Evolutionary conservation across 345 rosid species (phyloP), one percentile per base, ranked within the genome.

Genomic region (Hibiscus tridactylites): DNA sequence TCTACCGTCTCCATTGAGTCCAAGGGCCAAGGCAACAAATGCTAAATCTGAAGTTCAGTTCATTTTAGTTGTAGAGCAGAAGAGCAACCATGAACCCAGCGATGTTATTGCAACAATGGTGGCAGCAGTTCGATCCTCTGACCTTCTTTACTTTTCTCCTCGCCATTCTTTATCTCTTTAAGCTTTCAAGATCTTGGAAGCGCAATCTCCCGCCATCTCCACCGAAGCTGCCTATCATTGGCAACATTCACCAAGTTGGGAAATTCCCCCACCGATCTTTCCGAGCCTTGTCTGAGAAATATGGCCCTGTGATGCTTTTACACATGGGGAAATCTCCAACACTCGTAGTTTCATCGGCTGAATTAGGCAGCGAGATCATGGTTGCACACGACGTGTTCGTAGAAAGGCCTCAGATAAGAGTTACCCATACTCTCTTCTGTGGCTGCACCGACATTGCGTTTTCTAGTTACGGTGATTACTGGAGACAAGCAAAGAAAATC

Each of bases 401-500:
- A 1, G 72, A 53, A n/a, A 69, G 72, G 47, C 61, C 61, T 69
- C 72, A 13, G 31, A 69, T 19, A 69, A 69, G 46, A 21, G 72
- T 31, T 11, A 44, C 1, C 4, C 3, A 52, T 5, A 69, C 61
- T 9, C 61, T 69, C 54, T 65, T 65, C 17, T 65, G 17, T 13
- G 56, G 56, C 1, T 65, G 70, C 44, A 74, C 58, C 3, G 75
- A 68, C 44, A 47, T 78, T 11, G 68, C 16, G 0, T 80, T 78
- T 24, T 11, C 60, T 0, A 76, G 78, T 3, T 74, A 83, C 0
- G 76, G 82, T 11, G 73, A 71, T 0, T 74, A 76, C 35, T 78
- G 84, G 82, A 76, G 76, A 39, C 79, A 80, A n/a, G 56, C 81
- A 0, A 39, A 78, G 9, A 78, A 75, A 26, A 53, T 78, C 2